Base-by-base conservation (phyloP, 805 yeast species). In the Metschnikowia bowlesiae region DNA sequence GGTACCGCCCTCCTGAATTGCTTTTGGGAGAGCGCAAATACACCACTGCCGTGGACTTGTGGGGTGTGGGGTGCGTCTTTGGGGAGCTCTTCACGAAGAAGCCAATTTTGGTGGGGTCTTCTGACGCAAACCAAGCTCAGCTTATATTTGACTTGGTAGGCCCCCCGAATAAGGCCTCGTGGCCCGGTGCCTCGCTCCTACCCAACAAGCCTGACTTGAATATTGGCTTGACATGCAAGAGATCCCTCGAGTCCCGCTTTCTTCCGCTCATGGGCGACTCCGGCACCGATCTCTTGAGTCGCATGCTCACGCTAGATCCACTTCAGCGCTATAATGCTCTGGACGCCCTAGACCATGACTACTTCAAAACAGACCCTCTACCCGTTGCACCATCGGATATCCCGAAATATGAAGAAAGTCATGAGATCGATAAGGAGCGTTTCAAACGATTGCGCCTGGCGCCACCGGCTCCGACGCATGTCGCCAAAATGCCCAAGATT, bases 1-100 rank as follows among this genome's bases (percentile, higher is more conserved):
- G 99, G 99, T 94, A 95, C 67, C 75, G 99, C 51, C 96, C 99
- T 1, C 99, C 98, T 0, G 99, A 92, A 65, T 74, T 94, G 16
- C 76, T 94, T 13, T 69, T 94, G 47, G 97, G 97, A 3, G 96
- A 90, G 57, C 76, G 86, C 58, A 74, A 79, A 52, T 92, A 92
- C 65, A 90, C 97, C 2, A 87, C 97, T 0, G 96, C 98, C 0
- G 92, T 92, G 10, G 99, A 94, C 68, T 79, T 94, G 70, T 94
- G 99, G 99, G 97, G 98, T 0, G 80, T 89, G 18, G 98, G 98
- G 1, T 94, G 99, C 69, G 92, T 94, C 0, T 84, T 94, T 63
- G 99, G 89, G 0, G 99, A 94, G 68, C 76, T 91, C 62, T 92
- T 87, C 68, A 82, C 81, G 32, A 79, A 82, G 53, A 82, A 79